These are phyloP conservation scores for Musa beccarii DNA, from an alignment of 176 grass and related monocot genomes.

Conservation along the genomic window DNA sequence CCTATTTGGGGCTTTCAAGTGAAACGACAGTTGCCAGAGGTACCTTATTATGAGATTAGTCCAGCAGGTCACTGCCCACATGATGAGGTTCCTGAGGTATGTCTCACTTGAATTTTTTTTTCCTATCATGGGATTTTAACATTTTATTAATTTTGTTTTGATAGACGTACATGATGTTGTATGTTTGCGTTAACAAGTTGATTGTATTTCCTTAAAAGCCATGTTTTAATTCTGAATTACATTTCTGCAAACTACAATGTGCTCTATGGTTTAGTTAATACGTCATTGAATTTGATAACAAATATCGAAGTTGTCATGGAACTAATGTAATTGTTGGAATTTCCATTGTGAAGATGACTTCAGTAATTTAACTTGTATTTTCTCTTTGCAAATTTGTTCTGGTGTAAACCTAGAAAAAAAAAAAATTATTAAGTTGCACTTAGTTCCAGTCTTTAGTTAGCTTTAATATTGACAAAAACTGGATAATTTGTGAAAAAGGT, in stretches of 20 bases:
- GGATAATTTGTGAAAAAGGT: too few relatives aligned
- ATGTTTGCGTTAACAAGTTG: not conserved
- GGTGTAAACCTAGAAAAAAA: too few relatives aligned
- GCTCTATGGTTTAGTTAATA: not conserved
- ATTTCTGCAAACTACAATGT: not conserved
- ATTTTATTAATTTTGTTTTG: not conserved
- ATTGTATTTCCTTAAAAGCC: not conserved
- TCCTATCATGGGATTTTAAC: not conserved
- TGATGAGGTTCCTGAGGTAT: slow-evolving; percentile 99
- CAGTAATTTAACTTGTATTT: too few relatives aligned
- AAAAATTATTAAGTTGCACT: too few relatives aligned
- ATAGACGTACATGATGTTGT: not conserved
- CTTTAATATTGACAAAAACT: too few relatives aligned
- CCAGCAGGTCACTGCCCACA: slow-evolving; percentile 95
- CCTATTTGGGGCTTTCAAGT: slow-evolving; percentile 81
- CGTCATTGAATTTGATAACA: not conserved
- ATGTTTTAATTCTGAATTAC: not conserved
- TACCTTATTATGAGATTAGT: slow-evolving; percentile 92
- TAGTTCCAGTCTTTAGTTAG: too few relatives aligned
- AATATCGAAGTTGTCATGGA: too few relatives aligned
- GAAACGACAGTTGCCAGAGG: slow-evolving; percentile 67
- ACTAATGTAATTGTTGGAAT: too few relatives aligned
- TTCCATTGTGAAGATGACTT: too few relatives aligned
- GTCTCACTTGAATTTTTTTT: slow-evolving; percentile 1
- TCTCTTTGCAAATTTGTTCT: too few relatives aligned